Conservation (phyloP, 495 filamentous ascomycete species). For the Xylaria scruposa region DNA sequence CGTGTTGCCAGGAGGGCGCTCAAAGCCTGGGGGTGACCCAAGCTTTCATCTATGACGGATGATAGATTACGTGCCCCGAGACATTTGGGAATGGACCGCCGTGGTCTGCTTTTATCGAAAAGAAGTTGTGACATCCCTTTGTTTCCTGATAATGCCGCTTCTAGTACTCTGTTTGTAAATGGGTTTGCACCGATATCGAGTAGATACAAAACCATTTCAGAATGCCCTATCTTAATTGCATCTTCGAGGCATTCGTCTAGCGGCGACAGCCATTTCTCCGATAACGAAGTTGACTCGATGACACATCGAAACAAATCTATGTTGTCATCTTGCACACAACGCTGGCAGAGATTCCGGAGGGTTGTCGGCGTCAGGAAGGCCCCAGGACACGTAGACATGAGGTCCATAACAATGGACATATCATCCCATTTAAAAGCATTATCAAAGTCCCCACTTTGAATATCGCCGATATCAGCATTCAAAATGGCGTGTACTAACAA, state of each 20-base stretch:
- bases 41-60: background rate
- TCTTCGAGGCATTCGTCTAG: background rate
- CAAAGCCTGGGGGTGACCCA: background rate
- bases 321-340: slow-evolving; percentile 1
- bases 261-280: too few relatives aligned
- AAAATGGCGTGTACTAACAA: background rate
- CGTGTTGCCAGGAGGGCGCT: background rate
- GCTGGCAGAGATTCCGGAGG: background rate
- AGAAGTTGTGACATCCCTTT: background rate
- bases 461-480: background rate
- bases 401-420: background rate
- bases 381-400: background rate
- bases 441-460: background rate
- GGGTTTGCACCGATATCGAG: background rate
- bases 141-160: background rate
- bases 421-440: background rate
- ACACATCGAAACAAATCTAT: background rate
- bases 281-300: too few relatives aligned
- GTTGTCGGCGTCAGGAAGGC: too few relatives aligned
- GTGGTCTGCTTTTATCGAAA: background rate
- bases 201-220: slow-evolving; percentile 4
- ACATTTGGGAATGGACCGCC: background rate
- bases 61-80: background rate
- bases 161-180: background rate
- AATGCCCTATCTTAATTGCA: background rate